Evolutionary conservation across 192 early-diverging fungal species (phyloP), one percentile per base, ranked within the genome.

Genomic region (Coemansia sp.): DNA sequence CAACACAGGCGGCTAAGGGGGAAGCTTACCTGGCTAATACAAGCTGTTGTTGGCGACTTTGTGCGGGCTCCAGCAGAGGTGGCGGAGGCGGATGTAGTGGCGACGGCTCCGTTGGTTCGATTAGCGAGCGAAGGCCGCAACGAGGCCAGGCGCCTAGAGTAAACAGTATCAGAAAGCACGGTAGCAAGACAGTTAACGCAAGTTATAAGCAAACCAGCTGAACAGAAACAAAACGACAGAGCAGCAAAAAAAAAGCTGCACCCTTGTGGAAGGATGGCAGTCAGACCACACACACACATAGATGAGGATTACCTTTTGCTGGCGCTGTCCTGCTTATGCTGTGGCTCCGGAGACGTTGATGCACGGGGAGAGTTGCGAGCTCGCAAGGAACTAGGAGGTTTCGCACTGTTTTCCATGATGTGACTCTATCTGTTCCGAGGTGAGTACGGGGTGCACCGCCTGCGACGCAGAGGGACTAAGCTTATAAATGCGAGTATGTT

Each of bases 221-320:
- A 47, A 43, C 2, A 43, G n/a, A 29, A 59, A 60, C 7, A 44
- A 20, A 55, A 69, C 6, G 16, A 4, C 46, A 55, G 54, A 38
- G n/a, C 52, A 68, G 55, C 47, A 46, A n/a, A 61, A 69, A 69
- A 13, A 44, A 67, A 18, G 16, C 38, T 33, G 68, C 59, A 49
- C 16, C 57, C 57, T 44, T 44, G 40, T 18, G 36, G 27, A 43
- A 40, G 18, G 27, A 55, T 15, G 12, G 20, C 51, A 9, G 22
- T 52, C 51, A 52, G 51, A 11, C 47, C 47, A 51, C 47, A 51
- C 47, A 20, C 43, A 44, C 44, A 46, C 5, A 38, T 6, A 18
- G 10, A 31, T 55, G 27, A 34, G 16, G 4, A 15, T 33, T 60
- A 60, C 57, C 57, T 60, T 60, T 38, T 60, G 57, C 57, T 60